These are phyloP conservation scores for Diplodia mutila DNA, from an alignment of 2,329 filamentous ascomycete genomes.

Conservation along the genomic window DNA sequence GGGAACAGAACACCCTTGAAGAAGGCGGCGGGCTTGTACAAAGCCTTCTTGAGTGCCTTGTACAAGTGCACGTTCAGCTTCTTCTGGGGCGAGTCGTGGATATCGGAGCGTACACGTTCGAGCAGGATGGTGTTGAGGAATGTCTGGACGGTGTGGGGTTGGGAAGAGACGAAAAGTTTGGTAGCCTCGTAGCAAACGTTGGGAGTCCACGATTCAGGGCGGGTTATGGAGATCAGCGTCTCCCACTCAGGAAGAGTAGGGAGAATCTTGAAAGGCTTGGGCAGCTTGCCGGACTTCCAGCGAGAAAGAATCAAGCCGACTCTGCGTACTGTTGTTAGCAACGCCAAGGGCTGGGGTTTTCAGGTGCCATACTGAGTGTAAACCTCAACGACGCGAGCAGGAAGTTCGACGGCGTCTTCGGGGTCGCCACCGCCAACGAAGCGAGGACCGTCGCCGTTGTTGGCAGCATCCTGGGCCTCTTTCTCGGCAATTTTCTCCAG, in stretches of 20 bases:
- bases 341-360: conserved; percentile 1
- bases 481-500: conserved; percentile 91
- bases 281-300: conserved; percentile 94
- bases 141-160: conserved; percentile 76
- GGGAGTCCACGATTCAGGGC: conserved; percentile 75
- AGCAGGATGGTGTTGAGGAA: conserved; percentile 88
- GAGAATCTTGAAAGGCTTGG: conserved; percentile 96
- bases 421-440: conserved; percentile 59
- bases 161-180: conserved; percentile 86
- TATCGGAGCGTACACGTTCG: conserved; percentile 89
- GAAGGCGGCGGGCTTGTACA: conserved; percentile 94
- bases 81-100: conserved; percentile 74
- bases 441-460: conserved; percentile 38
- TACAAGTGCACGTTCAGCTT: conserved; percentile 96
- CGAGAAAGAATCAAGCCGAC: conserved; percentile 86
- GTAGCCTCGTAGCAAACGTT: conserved; percentile 89
- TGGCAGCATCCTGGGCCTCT: conserved; percentile 61
- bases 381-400: conserved; percentile 89
- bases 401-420: conserved; percentile 84
- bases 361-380: conserved; percentile 71
- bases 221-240: conserved; percentile 81
- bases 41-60: conserved; percentile 85
- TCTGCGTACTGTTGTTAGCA: conserved; percentile 46
- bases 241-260: conserved; percentile 93
- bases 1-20: conserved; percentile 97